These are phyloP conservation scores for Nemania serpens DNA, from an alignment of 2,329 filamentous ascomycete genomes.

Conservation along the genomic window DNA sequence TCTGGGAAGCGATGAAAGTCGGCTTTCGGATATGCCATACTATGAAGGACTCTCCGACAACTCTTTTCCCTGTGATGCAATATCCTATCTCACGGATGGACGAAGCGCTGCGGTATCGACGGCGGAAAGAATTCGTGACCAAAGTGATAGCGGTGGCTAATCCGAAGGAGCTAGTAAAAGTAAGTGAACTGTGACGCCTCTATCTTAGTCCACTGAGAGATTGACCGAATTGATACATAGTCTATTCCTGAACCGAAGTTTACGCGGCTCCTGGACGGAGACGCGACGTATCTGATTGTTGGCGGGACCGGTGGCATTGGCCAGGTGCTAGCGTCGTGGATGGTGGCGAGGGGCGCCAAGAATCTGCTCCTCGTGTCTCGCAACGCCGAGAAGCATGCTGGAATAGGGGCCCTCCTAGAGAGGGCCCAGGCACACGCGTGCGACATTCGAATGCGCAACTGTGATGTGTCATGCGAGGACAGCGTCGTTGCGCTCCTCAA, in stretches of 20 bases:
- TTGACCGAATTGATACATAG: too few relatives aligned
- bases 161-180: too few relatives aligned
- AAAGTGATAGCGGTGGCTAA: too few relatives aligned
- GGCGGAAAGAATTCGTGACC: conserved; percentile 38
- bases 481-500: neutral
- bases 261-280: too few relatives aligned
- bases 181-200: too few relatives aligned
- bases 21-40: too few relatives aligned
- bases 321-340: conserved; percentile 39
- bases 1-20: too few relatives aligned
- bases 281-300: conserved; percentile 21
- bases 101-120: conserved; percentile 47
- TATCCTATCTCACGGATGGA: conserved; percentile 35
- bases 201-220: too few relatives aligned
- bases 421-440: neutral
- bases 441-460: neutral
- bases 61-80: conserved; percentile 34
- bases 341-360: conserved; percentile 38
- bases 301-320: conserved; percentile 41
- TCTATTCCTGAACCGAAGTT: too few relatives aligned
- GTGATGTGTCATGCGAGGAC: neutral
- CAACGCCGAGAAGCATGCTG: neutral
- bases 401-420: neutral
- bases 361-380: conserved; percentile 16
- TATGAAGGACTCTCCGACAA: too few relatives aligned